Percentiles rank a stretch among this genome's conserved stretches.
phyloP scores from a whole-genome alignment of 2,329 filamentous ascomycete species.

The Pseudopyricularia cyperi region DNA sequence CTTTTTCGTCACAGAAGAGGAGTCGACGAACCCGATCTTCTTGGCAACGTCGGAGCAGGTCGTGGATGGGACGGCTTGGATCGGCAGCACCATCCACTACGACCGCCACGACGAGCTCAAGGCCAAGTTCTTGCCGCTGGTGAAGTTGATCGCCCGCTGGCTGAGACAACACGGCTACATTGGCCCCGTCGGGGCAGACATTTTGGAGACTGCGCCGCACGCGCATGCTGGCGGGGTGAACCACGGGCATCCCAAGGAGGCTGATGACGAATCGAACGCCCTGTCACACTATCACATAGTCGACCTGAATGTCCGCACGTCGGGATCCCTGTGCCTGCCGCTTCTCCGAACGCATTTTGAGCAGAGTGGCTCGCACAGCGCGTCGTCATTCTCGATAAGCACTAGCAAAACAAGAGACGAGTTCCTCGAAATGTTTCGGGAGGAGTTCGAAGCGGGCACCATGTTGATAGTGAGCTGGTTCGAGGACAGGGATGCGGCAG shows the following conservation, averaged over 20 bases:
- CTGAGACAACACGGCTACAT: constrained; percentile 15
- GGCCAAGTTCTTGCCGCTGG: constrained; percentile 12
- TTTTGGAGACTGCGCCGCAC: constrained; percentile 14
- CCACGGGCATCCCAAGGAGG: constrained; percentile 3
- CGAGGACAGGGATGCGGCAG: constrained; percentile 13
- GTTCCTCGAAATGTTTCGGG: constrained; percentile 14
- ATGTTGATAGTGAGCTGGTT: constrained; percentile 20
- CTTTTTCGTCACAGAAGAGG: constrained; percentile 17
- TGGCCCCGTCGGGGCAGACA: constrained; percentile 19
- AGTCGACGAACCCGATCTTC: constrained; percentile 12
- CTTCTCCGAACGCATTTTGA: constrained; percentile 16
- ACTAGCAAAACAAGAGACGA: constrained; percentile 8
- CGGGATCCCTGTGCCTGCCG: constrained; percentile 16
- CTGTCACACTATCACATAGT: constrained; percentile 13
- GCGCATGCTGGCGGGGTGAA: neutral
- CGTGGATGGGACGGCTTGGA: constrained; percentile 18
- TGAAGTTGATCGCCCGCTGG: constrained; percentile 13
- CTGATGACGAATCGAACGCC: neutral
- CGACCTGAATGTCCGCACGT: constrained; percentile 20
- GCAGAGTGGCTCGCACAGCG: constrained; percentile 12
- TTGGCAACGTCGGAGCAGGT: constrained; percentile 21
- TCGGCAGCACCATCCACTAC: constrained; percentile 21
- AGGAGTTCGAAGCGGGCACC: constrained; percentile 12
- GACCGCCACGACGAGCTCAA: constrained; percentile 14
- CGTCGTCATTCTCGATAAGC: constrained; percentile 16